Evolutionary conservation across 441 rosid genomes (phyloP), one percentile per base, ranked within the genome.

Genomic region (Populus hybrid): DNA sequence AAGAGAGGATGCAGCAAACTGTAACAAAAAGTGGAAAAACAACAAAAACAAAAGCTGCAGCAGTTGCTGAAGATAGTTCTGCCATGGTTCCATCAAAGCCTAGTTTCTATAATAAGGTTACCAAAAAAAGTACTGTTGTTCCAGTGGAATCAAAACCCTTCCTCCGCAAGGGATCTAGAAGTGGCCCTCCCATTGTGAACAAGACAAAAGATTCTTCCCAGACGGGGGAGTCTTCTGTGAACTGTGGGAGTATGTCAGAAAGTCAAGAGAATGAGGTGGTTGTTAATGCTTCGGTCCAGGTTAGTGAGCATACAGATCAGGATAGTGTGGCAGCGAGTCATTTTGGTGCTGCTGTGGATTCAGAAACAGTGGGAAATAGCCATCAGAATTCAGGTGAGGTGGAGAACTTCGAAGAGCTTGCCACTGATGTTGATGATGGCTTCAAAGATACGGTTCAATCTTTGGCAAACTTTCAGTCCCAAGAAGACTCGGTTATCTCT

Each of bases 111-210:
- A 84, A 85, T 78, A 91, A 84, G 81, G 85, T 83, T 73, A 88
- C 91, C 75, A 91, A 82, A 85, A 91, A 89, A 83, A 80, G 93
- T 80, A 89, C 87, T 78, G 87, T 88, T 26, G 93, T 86, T 65
- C 93, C 93, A 9, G 69, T 87, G 69, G 93, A 91, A 83, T 80
- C 92, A 34, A 91, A 87, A 76, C 86, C 90, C 23, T 81, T 85
- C 77, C 85, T 82, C 11, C 90, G 90, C 14, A 91, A 88, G 85
- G 85, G 90, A 76, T 78, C 88, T 67, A 82, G 86, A 83, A 57
- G 69, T 42, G 74, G 80, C 78, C 78, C 81, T 78, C 75, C 81
- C 9, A 66, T 53, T 30, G 68, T 69, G 24, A 86, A 70, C 77
- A 88, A 87, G 85, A 80, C 77, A 28, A 85, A 75, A 70, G 70